Base-by-base conservation (phyloP, 495 filamentous ascomycete genomes). In the Patellaria atrata region DNA sequence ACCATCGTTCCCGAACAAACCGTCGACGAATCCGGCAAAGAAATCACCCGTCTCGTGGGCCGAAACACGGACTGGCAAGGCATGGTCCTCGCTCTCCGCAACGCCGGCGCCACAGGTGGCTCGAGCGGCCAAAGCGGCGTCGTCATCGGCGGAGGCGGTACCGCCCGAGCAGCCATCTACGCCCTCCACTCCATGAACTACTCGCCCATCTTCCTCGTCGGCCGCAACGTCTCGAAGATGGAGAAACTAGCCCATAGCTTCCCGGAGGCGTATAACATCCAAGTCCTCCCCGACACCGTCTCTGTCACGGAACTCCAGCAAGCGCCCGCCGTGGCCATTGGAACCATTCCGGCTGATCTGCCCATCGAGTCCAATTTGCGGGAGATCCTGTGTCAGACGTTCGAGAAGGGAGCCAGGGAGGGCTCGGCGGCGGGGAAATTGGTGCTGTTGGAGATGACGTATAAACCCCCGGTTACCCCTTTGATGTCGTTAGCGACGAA, bases 11-110 rank as follows among this genome's bases (percentile, higher is more conserved):
- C 73, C 6, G 47, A 47, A 32, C 30, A 23, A 7, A 23, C 23
- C 14, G 22, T 27, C 28, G 46, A 53, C 37, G 47, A 59, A 26
- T 54, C 64, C 8, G 61, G 60, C 8, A 56, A 57, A 21, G 36
- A 45, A 7, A 18, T 37, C 13, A 43, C 47, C 5, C 68, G 59
- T 5, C 69, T 94, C 3, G 54, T 79, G 30, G 89, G 89, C 11
- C 79, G 82, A 50, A 99, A 99, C 61, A 94, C 87, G 14, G 89
- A 99, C 63, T 99, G 86, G 84, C 68, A 73, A 44, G 89, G 89
- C 28, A 99, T 99, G 75, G 71, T 74, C 9, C 68, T 71, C 33
- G 76, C 79, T 3, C 73, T 99, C n/a, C 73, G 74, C 35, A 70
- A 72, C 25, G 75, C 76, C 2, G 79, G 82, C 18, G 60, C 82